A percentile compares a stretch with the other conserved stretches of the same genome.
These are phyloP conservation scores for Hibiscus syriacus DNA, from an alignment of 345 rosid genomes.

Conservation along the genomic window DNA sequence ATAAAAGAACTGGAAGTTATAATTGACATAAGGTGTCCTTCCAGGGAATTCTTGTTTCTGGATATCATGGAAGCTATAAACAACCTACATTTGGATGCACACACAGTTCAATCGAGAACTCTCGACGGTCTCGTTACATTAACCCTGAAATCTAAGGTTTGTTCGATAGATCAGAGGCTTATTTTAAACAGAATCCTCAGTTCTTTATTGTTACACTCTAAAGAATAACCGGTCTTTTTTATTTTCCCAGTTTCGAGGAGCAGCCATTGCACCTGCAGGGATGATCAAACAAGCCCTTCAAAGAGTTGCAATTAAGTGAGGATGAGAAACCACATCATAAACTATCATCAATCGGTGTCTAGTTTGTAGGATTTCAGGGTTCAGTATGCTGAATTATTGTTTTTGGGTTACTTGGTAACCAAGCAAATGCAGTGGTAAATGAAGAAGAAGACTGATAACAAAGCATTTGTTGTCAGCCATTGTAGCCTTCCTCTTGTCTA, in stretches of 20 bases:
- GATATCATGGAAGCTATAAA: slow-evolving; percentile 76
- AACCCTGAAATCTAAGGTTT: slow-evolving; percentile 67
- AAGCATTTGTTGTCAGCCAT: background rate
- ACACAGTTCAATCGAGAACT: slow-evolving; percentile 61
- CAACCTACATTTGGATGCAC: slow-evolving; percentile 64
- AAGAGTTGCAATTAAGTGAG: slow-evolving; percentile 43
- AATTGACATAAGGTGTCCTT: slow-evolving; percentile 60
- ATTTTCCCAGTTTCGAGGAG: slow-evolving; percentile 47
- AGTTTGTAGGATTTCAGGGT: slow-evolving; percentile 1
- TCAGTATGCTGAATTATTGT: background rate
- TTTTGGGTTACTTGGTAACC: background rate
- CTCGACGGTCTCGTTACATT: slow-evolving; percentile 48
- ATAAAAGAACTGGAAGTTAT: slow-evolving; percentile 42
- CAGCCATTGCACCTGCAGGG: slow-evolving; percentile 52
- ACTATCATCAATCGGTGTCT: background rate
- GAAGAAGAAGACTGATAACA: background rate
- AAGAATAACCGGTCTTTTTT: background rate
- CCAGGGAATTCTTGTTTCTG: slow-evolving; percentile 58
- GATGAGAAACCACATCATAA: slow-evolving; percentile 12
- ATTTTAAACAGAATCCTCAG: background rate
- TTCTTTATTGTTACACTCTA: background rate
- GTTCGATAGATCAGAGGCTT: background rate
- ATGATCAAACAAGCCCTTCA: slow-evolving; percentile 58
- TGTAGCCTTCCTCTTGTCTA: background rate
- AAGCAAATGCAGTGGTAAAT: background rate